Evolutionary conservation across 2,329 filamentous ascomycete genomes (phyloP), one percentile per base, ranked within the genome.

Genomic region (Pyrenophora seminiperda): DNA sequence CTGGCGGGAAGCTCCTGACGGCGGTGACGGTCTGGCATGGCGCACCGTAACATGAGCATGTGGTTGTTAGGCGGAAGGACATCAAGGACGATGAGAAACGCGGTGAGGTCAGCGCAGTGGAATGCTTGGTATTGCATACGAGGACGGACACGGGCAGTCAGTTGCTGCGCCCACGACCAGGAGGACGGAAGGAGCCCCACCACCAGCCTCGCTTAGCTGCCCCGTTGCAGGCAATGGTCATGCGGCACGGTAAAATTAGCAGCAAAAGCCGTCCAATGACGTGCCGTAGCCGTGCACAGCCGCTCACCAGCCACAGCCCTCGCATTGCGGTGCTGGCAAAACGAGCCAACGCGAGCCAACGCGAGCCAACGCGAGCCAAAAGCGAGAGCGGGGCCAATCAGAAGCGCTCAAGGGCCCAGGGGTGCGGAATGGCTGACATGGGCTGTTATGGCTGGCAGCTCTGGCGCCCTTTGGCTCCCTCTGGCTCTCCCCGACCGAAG

Each of bases 71-170:
- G 37, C 41, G 51, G 37, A 30, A 43, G 39, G 40, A 41, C 31
- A 31, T 41, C 31, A 41, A 30, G 30, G 44, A 51, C 50, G 27
- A 49, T 47, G 51, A 47, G 47, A 53, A 51, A 50, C 50, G 45
- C 64, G 65, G 66, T 68, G 66, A 66, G 59, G 63, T 63, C 54
- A 66, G 64, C 66, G 55, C 41, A 53, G 54, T 59, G 59, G 54
- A 53, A 27, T 39, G 52, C 46, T 17, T 43, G 41, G 7, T 18
- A 27, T 27, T 27, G 9, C 24, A 20, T 14, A 14, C n/a, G n/a
- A 20, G 30, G 20, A 22, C 20, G 20, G 20, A 22, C 20, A 22
- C 18, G 15, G 39, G 45, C 45, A 42, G 39, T 7, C 34, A 42
- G 39, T 46, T 46, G 47, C 59, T 60, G 59, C 60, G 56, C 54